Conservation (phyloP, 768 basidiomycete genomes). For the Pulveroboletus sp. region DNA sequence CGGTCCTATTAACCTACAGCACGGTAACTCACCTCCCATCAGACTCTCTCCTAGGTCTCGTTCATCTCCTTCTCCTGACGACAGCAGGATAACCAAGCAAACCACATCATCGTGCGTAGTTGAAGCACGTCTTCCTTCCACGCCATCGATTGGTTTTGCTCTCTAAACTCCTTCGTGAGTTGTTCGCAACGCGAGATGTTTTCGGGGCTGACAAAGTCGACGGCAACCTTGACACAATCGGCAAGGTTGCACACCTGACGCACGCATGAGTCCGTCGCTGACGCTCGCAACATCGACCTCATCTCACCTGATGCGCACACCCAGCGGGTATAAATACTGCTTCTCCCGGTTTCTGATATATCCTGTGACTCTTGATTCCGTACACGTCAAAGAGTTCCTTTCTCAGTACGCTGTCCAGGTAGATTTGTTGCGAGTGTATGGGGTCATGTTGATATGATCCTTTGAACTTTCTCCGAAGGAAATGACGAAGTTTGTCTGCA, state of each 20-base stretch:
- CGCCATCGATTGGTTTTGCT: conserved; percentile 79
- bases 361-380: conserved; percentile 73
- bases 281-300: not conserved
- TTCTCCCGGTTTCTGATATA: conserved; percentile 90
- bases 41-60: conserved; percentile 18
- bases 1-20: conserved; percentile 22
- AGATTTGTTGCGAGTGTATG: conserved; percentile 87
- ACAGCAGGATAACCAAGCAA: conserved; percentile 76
- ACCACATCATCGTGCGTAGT: conserved; percentile 91
- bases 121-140: conserved; percentile 97
- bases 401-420: conserved; percentile 67
- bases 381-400: conserved; percentile 61
- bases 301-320: conserved; percentile 79
- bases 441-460: conserved; percentile 65
- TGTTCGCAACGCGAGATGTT: conserved; percentile 83
- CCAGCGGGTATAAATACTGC: conserved; percentile 96
- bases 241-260: conserved; percentile 82
- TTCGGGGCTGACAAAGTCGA: conserved; percentile 93
- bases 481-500: conserved; percentile 69
- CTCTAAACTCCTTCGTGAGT: conserved; percentile 84
- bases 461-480: conserved; percentile 63
- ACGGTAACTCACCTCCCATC: conserved; percentile 1
- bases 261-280: not conserved
- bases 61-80: conserved; percentile 44
- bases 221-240: conserved; percentile 95